Percentiles rank a stretch among this genome's conserved stretches.
Conservation (phyloP, 2,329 filamentous ascomycete species). For the Fusarium anguioides region DNA sequence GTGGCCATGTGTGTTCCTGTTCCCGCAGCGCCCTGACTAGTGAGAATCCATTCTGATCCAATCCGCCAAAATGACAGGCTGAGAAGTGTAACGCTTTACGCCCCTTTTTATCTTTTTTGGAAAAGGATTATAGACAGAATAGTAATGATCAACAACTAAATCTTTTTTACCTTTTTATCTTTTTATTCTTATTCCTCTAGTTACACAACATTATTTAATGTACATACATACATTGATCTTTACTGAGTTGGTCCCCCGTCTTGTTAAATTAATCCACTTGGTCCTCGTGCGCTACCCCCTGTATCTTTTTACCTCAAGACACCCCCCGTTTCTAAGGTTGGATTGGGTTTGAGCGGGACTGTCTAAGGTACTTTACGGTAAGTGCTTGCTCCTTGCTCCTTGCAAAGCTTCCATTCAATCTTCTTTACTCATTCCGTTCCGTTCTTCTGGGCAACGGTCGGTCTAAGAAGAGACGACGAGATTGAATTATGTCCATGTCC, state of each 20-base stretch:
- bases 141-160: not conserved
- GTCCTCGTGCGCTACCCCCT: constrained; percentile 32
- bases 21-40: constrained; percentile 13
- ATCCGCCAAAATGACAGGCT: not conserved
- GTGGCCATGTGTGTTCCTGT: too few relatives aligned
- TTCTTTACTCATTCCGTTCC: not conserved
- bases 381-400: constrained; percentile 18
- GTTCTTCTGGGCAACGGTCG: constrained; percentile 26
- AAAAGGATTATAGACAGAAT: not conserved
- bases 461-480: constrained; percentile 18
- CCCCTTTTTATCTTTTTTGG: constrained; percentile 18
- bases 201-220: not conserved
- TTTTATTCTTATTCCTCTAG: not conserved
- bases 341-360: constrained; percentile 35
- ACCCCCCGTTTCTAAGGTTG: too few relatives aligned
- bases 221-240: too few relatives aligned
- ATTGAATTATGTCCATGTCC: too few relatives aligned
- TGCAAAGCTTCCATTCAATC: too few relatives aligned
- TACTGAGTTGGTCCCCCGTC: too few relatives aligned
- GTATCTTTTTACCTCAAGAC: not conserved
- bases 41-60: not conserved
- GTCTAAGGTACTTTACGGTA: constrained; percentile 28
- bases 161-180: not conserved
- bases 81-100: constrained; percentile 16
- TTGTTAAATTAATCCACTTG: constrained; percentile 34